These are phyloP conservation scores for Cladosporium sp. DNA, from an alignment of 2,329 filamentous ascomycete genomes.

Conservation along the genomic window DNA sequence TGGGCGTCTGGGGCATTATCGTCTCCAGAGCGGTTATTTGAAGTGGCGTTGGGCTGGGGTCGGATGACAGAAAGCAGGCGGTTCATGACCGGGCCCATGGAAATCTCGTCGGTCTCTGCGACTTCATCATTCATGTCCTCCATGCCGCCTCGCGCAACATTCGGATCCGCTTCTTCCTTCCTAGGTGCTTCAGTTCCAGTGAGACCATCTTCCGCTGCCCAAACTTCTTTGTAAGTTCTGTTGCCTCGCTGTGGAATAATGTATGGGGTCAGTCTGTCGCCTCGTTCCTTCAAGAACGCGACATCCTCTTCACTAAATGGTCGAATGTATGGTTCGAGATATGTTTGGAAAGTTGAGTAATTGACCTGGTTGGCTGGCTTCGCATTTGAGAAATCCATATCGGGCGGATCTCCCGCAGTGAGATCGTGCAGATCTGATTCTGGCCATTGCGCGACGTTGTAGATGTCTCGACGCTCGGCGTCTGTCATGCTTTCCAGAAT, in stretches of 20 bases:
- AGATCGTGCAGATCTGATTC: conserved; percentile 74
- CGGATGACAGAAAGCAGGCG: conserved; percentile 77
- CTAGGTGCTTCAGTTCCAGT: conserved; percentile 67
- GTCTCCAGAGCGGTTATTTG: conserved; percentile 45
- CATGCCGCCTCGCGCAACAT: conserved; percentile 78
- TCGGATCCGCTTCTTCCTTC: conserved; percentile 64
- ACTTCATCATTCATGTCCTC: conserved; percentile 82
- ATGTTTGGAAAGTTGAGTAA: conserved; percentile 87
- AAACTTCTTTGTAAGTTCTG: conserved; percentile 81
- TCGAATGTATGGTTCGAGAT: conserved; percentile 86
- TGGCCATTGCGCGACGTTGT: conserved; percentile 81
- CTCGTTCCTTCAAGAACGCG: conserved; percentile 80
- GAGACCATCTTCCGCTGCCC: conserved; percentile 87
- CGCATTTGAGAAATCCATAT: conserved; percentile 91
- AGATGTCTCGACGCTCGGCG: conserved; percentile 83
- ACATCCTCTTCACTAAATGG: conserved; percentile 90
- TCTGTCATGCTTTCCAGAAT: conserved; percentile 71
- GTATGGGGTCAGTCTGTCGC: conserved; percentile 79
- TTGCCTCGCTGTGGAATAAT: conserved; percentile 80
- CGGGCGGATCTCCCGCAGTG: conserved; percentile 83
- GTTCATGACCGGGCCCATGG: conserved; percentile 78
- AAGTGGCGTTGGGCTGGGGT: conserved; percentile 54
- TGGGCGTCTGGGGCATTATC: conserved; percentile 44
- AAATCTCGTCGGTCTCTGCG: conserved; percentile 85
- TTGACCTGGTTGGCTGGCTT: conserved; percentile 94